Evolutionary conservation across 139 green algal genomes (phyloP), one percentile per base, ranked within the genome.

Genomic region (Parachlorella kessleri): DNA sequence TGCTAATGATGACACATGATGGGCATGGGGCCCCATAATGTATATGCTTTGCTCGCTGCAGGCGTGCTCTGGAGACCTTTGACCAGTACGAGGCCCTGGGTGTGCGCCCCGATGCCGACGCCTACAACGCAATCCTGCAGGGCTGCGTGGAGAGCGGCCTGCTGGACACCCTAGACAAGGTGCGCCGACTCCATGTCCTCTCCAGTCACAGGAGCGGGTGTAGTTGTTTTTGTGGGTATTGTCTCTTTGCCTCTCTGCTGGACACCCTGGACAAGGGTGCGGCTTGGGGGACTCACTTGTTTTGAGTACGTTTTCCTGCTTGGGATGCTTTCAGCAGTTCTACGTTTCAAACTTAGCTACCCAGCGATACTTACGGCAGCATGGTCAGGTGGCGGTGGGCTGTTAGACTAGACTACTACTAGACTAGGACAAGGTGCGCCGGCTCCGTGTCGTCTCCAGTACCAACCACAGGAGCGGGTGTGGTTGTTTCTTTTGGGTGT

Each of bases 311-410:
- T 72, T 65, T 89, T 86, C 84, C 81, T 70, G 77, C 84, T 89
- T 89, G 55, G 88, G 76, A 89, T 84, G 84, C 84, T 89, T 89
- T 89, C 84, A 89, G 84, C 81, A 70, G 81, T 89, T 89, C 70
- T 86, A 67, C 55, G 37, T 72, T 84, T 59, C 73, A 59, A 85
- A 89, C 79, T 81, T 89, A 83, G 83, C 84, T 87, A 89, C 77
- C 80, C 77, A 86, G 81, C 84, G 32, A 54, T 89, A 81, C 84
- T 32, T 55, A 64, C 88, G 84, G 83, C 69, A 71, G 40, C 30
- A 89, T 82, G n/a, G n/a, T n/a, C n/a, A n/a, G n/a, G n/a, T n/a
- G n/a, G n/a, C n/a, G n/a, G n/a, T n/a, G n/a, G n/a, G n/a, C n/a
- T n/a, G n/a, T n/a, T n/a, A n/a, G n/a, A n/a, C n/a, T n/a, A n/a